Base-by-base conservation (phyloP, 1,139 yeast species). In the Scheffersomyces insectosa region DNA sequence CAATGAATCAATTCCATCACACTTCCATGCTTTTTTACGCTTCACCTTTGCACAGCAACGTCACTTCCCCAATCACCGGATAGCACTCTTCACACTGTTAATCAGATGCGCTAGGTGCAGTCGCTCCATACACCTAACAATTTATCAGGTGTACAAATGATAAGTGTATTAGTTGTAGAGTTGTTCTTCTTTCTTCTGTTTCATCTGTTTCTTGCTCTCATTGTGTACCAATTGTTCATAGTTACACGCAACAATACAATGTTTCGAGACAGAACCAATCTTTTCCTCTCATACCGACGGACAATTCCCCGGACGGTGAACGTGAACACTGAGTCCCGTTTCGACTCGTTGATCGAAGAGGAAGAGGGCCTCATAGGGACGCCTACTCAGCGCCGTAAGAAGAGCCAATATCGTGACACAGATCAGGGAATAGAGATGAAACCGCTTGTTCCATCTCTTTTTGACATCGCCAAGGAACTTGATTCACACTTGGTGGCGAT, bases 211-310 rank as follows among this genome's bases (percentile, higher is more conserved):
- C 8, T 20, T 20, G 8, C 6, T 20, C 25, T 20, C 8, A 20
- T 3, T 6, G 8, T 16, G 5, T 16, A 16, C 6, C 20, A 16
- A 16, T 16, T 16, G 25, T 20, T 20, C 25, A 20, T 20, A 16
- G 16, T 16, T 16, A 20, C 25, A 20, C 25, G 8, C 8, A 20
- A 6, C 3, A 36, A 7, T 11, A 31, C 45, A 27, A 83, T 85
- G 91, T 83, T 80, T 55, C 76, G 93, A 62, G 90, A 85, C 59
- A 70, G 93, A 59, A 85, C 93, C 25, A 85, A 85, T 54, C 65
- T 86, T 42, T 85, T 70, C 59, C 68, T 85, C 28, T 84, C 91
- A 23, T 86, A 85, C 56, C 79, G 93, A 48, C 73, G 88, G 42
- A 85, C 93, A 2, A 79, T 81, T 23, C 87, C 90, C 0, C 82